Evolutionary conservation across 106 monocot genomes (phyloP).

Genomic region (Allium fistulosum): DNA sequence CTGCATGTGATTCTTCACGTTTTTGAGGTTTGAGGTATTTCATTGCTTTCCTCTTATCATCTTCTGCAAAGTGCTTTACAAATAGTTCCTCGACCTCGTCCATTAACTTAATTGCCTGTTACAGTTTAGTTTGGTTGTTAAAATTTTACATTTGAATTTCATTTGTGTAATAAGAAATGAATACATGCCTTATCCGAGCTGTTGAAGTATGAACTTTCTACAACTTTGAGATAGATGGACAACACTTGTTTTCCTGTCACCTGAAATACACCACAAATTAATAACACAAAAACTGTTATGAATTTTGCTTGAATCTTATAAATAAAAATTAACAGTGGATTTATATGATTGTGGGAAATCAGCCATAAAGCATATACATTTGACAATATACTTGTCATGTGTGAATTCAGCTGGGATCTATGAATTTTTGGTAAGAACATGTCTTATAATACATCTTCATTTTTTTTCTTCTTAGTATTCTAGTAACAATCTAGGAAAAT

Average conservation of each 20-base stretch:
- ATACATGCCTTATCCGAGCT: conserved; percentile 66
- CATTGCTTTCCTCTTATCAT: conserved; percentile 73
- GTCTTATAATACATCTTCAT: too few relatives aligned
- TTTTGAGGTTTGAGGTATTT: conserved; percentile 84
- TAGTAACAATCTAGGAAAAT: too few relatives aligned
- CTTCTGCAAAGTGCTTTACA: conserved; percentile 65
- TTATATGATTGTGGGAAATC: not conserved
- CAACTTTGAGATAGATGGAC: conserved; percentile 75
- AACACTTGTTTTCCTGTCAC: conserved; percentile 65
- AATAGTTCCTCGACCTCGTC: conserved; percentile 91
- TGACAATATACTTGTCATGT: not conserved
- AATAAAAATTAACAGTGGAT: not conserved
- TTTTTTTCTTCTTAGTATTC: too few relatives aligned
- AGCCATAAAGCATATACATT: not conserved
- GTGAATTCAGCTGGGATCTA: not conserved
- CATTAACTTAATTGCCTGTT: conserved; percentile 58
- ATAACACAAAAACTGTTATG: not conserved
- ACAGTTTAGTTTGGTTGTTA: conserved; percentile 1
- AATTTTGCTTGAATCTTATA: not conserved
- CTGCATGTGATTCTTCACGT: conserved; percentile 62
- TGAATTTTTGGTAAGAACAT: too few relatives aligned
- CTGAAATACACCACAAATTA: conserved; percentile 23
- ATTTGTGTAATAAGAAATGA: not conserved
- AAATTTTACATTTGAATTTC: not conserved
- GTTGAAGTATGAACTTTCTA: conserved; percentile 96